Evolutionary conservation across 2,329 filamentous ascomycete genomes (phyloP).

Genomic region (Apiospora sp.): DNA sequence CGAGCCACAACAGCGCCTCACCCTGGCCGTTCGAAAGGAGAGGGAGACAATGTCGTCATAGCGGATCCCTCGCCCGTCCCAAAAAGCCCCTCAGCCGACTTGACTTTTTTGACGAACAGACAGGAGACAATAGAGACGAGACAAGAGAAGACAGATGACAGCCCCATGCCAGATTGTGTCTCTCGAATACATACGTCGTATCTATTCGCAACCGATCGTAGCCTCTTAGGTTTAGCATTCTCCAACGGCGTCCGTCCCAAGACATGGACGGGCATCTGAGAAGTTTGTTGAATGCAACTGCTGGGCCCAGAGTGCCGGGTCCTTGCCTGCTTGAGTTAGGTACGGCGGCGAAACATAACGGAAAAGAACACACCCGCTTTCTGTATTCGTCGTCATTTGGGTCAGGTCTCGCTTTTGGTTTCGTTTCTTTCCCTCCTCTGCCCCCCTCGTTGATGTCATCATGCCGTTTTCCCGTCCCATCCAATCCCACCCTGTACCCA

Average conservation of each 20-base stretch:
- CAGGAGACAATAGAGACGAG: neutral
- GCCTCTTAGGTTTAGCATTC: constrained; percentile 7
- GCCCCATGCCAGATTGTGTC: constrained; percentile 12
- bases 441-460: constrained; percentile 7
- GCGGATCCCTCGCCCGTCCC: neutral
- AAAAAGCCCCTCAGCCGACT: neutral
- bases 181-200: neutral
- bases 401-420: neutral
- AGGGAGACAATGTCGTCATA: constrained; percentile 5
- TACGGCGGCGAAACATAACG: neutral
- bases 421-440: neutral
- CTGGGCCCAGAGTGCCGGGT: constrained; percentile 10
- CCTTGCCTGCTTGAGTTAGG: neutral
- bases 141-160: neutral
- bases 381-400: neutral
- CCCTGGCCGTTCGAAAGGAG: neutral
- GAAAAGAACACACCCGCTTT: neutral
- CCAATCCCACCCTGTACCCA: neutral
- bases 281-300: neutral
- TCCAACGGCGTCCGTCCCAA: constrained; percentile 17
- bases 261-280: neutral
- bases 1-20: neutral
- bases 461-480: constrained; percentile 14
- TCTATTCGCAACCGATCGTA: neutral
- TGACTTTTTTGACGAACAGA: neutral